Evolutionary conservation across 345 rosid species (phyloP).

Genomic region (Garcia nutans): DNA sequence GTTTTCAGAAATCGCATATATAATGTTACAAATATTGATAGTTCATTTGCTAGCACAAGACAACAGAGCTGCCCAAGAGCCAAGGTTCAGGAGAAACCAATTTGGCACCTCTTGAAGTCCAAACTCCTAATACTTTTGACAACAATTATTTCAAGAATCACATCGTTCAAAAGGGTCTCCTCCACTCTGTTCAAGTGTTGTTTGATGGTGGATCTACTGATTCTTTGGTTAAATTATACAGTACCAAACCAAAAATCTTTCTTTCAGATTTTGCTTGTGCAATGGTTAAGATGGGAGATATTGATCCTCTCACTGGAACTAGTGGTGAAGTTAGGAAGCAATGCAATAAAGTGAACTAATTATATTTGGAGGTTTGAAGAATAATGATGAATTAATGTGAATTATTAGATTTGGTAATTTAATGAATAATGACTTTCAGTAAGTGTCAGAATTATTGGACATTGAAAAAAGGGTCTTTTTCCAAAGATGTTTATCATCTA

Average conservation of each 20-base stretch:
- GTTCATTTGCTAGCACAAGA: slow-evolving; percentile 49
- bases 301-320: slow-evolving; percentile 27
- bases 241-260: slow-evolving; percentile 8
- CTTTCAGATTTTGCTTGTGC: slow-evolving; percentile 18
- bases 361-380: too few relatives aligned
- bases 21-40: slow-evolving; percentile 66
- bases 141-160: slow-evolving; percentile 73
- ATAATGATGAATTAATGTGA: too few relatives aligned
- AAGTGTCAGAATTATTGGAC: too few relatives aligned
- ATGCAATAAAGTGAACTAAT: slow-evolving; percentile 17
- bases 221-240: slow-evolving; percentile 15
- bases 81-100: slow-evolving; percentile 50
- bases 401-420: too few relatives aligned
- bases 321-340: slow-evolving; percentile 24
- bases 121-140: slow-evolving; percentile 55
- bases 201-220: slow-evolving; percentile 59
- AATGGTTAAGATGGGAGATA: slow-evolving; percentile 34
- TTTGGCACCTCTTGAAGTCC: slow-evolving; percentile 64
- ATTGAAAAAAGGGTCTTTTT: too few relatives aligned
- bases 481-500: too few relatives aligned
- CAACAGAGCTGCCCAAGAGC: slow-evolving; percentile 49
- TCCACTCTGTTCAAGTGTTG: slow-evolving; percentile 70
- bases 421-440: too few relatives aligned
- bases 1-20: slow-evolving; percentile 61
- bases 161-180: slow-evolving; percentile 55